Percentiles rank a stretch among this genome's conserved stretches.
These are phyloP conservation scores for Oryza glaberrima DNA, from an alignment of 176 grass and related monocot genomes.

Conservation along the genomic window DNA sequence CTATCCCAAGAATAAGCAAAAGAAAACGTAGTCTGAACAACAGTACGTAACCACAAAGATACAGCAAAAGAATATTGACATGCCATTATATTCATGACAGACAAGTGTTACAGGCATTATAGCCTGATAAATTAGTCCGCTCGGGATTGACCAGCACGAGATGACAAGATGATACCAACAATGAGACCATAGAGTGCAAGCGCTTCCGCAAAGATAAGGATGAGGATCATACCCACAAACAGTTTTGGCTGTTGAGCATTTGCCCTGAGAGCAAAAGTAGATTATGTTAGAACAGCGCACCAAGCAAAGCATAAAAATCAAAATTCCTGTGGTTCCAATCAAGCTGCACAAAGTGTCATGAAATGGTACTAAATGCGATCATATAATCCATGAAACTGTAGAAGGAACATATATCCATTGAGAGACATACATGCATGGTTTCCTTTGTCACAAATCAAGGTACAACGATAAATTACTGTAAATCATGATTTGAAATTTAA, in stretches of 20 bases:
- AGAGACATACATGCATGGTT: not conserved
- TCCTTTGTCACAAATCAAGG: not conserved
- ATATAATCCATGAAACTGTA: not conserved
- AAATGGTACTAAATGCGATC: not conserved
- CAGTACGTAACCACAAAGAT: not conserved
- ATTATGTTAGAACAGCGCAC: not conserved
- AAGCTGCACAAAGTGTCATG: not conserved
- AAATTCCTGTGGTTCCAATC: not conserved
- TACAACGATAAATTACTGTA: not conserved
- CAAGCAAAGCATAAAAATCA: not conserved
- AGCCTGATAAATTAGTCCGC: conserved; percentile 34
- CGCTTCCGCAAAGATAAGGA: conserved; percentile 52
- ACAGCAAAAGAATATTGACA: not conserved
- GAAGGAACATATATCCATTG: not conserved
- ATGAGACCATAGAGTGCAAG: conserved; percentile 54
- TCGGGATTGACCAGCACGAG: conserved; percentile 51
- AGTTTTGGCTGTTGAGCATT: conserved; percentile 54
- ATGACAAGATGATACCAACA: conserved; percentile 51
- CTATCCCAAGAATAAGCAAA: conserved; percentile 1
- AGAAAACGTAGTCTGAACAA: not conserved
- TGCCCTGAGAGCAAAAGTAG: conserved; percentile 32
- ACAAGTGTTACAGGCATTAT: not conserved
- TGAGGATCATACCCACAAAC: conserved; percentile 54
- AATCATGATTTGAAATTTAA: not conserved
- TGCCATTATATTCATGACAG: not conserved